Percentiles rank a stretch among this genome's conserved stretches.
Evolutionary conservation across 345 rosid genomes (phyloP).

Genomic region (Camelina sativa): DNA sequence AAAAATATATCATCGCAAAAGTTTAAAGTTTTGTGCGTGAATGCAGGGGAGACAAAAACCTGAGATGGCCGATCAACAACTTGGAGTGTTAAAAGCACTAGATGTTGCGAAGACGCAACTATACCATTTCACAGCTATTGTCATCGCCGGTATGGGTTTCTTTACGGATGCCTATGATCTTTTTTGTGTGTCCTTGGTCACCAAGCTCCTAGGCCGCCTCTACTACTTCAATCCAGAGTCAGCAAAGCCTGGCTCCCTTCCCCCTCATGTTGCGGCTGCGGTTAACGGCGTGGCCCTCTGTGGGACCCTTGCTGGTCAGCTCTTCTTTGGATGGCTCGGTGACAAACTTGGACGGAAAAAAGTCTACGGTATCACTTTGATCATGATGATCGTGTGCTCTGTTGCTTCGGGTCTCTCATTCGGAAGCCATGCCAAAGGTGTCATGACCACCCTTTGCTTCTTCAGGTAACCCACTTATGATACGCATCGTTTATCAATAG

Average conservation of each 20-base stretch:
- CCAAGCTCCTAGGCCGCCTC: constrained; percentile 64
- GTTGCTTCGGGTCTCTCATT: constrained; percentile 48
- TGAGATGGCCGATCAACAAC: constrained; percentile 46
- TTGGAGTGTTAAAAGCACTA: constrained; percentile 61
- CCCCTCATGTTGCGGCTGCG: constrained; percentile 42
- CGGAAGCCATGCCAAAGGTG: constrained; percentile 20
- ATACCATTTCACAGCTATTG: constrained; percentile 71
- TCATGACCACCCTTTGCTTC: constrained; percentile 49
- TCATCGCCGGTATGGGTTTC: constrained; percentile 80
- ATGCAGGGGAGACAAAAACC: neutral
- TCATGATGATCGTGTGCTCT: constrained; percentile 42
- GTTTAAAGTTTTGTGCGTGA: neutral
- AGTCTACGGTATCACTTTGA: constrained; percentile 55
- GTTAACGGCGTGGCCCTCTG: constrained; percentile 46
- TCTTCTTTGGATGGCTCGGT: constrained; percentile 53
- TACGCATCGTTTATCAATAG: no score
- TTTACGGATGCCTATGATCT: constrained; percentile 77
- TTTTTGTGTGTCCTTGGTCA: constrained; percentile 68
- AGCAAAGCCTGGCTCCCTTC: constrained; percentile 43
- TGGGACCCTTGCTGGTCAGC: constrained; percentile 46
- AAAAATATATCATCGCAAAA: neutral
- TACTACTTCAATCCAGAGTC: constrained; percentile 54
- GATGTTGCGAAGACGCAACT: constrained; percentile 66
- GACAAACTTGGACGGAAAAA: constrained; percentile 50
- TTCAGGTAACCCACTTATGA: constrained; percentile 20